Base-by-base conservation (phyloP, 1,284 basidiomycete genomes). In the Ganoderma resinaceum region DNA sequence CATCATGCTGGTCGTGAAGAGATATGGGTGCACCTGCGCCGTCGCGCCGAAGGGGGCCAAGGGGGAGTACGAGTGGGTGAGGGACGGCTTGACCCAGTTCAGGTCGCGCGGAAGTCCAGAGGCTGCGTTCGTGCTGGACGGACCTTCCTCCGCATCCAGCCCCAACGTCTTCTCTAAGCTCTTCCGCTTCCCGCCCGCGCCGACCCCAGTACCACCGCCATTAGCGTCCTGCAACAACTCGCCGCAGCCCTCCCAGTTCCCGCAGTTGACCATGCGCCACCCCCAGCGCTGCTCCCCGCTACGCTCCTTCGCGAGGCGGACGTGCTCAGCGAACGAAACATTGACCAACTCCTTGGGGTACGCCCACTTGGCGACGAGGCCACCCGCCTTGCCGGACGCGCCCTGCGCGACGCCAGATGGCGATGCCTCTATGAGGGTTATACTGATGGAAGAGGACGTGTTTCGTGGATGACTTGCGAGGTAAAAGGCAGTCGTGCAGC, bases 361-460 rank as follows among this genome's bases (percentile, higher is more conserved):
- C 1, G 91, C 91, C 91, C 91, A 92, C 73, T 87, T 87, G 0
- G 96, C 95, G 29, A 98, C 86, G n/a, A 98, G 90, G 0, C 96
- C 96, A 2, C 95, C 96, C 0, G 95, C 93, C 78, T 97, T 97
- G 6, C 96, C 96, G 0, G 91, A 94, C 0, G 96, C 95, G 0
- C 92, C 91, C 71, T 91, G 90, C 0, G 90, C 91, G 23, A 85
- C 82, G n/a, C 91, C 90, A 53, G 85, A 75, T 9, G 76, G 78
- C 0, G 91, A 94, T 3, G 94, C 91, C 80, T 98, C 96, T 62
- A 98, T 79, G 7, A 98, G 78, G 8, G 86, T 91, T 61, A 93
- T 81, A n/a, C 78, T 82, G 18, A 82, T 81, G 7, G 79, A 78
- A 1, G 77, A 74, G 68, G 83, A 83, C 11, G 80, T 81, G 72